Conservation (phyloP, 2,329 filamentous ascomycete species). For the Microsporum ferrugineum region DNA sequence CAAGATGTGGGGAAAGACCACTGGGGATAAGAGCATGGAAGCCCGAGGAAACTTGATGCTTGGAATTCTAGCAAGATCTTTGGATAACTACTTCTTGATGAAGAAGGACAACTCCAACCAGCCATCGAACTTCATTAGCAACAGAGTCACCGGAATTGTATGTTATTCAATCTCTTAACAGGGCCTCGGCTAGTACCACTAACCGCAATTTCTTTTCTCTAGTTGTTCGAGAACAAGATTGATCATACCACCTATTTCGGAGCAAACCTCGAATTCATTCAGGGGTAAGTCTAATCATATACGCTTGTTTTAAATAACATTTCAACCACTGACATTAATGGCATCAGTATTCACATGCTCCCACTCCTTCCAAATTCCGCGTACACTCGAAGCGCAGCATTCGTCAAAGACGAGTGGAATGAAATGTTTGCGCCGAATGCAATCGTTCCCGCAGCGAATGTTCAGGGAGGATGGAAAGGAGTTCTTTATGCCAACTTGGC, state of each 20-base stretch:
- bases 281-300: constrained; percentile 35
- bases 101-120: constrained; percentile 56
- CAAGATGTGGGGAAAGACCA: constrained; percentile 84
- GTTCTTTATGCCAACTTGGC: constrained; percentile 75
- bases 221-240: constrained; percentile 86
- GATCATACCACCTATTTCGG: constrained; percentile 91
- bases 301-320: not conserved
- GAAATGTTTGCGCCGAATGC: constrained; percentile 61
- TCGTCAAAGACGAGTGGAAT: constrained; percentile 75
- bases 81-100: constrained; percentile 77
- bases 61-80: constrained; percentile 58
- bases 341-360: constrained; percentile 70
- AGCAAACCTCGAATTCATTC: constrained; percentile 56
- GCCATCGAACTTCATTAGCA: constrained; percentile 64
- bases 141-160: constrained; percentile 55
- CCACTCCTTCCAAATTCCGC: constrained; percentile 59
- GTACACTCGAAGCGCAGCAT: constrained; percentile 53
- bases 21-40: constrained; percentile 67
- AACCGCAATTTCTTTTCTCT: not conserved
- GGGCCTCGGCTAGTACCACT: not conserved
- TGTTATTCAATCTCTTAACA: constrained; percentile 14
- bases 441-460: constrained; percentile 43
- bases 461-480: constrained; percentile 72
- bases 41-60: constrained; percentile 77
- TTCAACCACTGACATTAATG: not conserved